Evolutionary conservation across 2,329 filamentous ascomycete genomes (phyloP), one percentile per base, ranked within the genome.

Genomic region (Beauveria varroae): DNA sequence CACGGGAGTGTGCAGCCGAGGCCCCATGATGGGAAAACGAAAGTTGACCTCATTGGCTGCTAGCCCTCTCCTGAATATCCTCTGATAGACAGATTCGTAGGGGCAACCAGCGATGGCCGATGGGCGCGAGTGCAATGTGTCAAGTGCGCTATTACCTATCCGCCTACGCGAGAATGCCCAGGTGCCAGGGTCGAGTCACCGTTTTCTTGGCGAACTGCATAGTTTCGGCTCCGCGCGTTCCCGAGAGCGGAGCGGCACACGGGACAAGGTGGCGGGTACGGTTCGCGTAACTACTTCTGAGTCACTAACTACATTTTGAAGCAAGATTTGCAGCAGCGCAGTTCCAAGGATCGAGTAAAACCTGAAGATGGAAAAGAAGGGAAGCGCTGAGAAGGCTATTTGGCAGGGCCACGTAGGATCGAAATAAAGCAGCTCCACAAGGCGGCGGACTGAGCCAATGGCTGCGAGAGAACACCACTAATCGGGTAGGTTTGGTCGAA

Each of bases 351-450:
- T 14, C 14, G 22, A 41, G 14, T 6, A 26, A 40, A 43, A 26
- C n/a, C 18, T 4, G 37, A 41, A 4, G 22, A 41, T 26, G 26
- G 51, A 54, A 54, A 26, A 20, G 8, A 28, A 54, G 51, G n/a
- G 52, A 44, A 44, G n/a, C 52, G 52, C 24, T n/a, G 26, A 56
- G 26, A 46, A 46, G 52, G 52, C 52, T 55, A 55, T 44, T 57
- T 57, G n/a, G 26, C 54, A 22, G 47, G 54, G 53, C 43, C 41
- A 58, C 56, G 56, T 51, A 43, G 34, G 56, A 28, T 58, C 22
- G 34, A 52, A 49, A 50, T 28, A n/a, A 20, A 10, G 18, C 37
- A 22, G 24, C 47, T 52, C 57, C 57, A 59, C 57, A 3, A 26
- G 46, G 47, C 10, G 30, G 1, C 10, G 37, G 18, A 44, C 5